Base-by-base conservation (phyloP, 2,329 filamentous ascomycete species). In the Fusarium sp. region DNA sequence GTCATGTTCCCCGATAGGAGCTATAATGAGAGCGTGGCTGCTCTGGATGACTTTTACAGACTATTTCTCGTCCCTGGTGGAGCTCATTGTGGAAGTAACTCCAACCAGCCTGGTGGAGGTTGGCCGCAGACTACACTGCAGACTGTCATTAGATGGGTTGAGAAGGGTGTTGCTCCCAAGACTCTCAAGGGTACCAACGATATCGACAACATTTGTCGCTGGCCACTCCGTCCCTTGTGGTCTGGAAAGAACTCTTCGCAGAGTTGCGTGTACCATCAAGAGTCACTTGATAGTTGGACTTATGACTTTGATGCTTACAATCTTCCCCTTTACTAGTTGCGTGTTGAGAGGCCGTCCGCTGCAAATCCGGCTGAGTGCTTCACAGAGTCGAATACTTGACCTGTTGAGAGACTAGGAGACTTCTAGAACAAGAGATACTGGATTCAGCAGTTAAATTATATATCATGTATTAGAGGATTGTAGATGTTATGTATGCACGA, bases 131-230 rank as follows among this genome's bases (percentile, higher is more conserved):
- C 88, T 6, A 89, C 92, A 40, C 87, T 91, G 75, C 87, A 89
- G 4, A 91, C 88, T 4, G 87, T 88, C 19, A 91, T 93, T 73
- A 88, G 92, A 71, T 91, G 83, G 70, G 80, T 93, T 12, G 86
- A 85, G 66, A 91, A 91, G 64, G 90, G 75, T 10, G 55, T 67
- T 46, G 54, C 28, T 42, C 63, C 19, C n/a, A 59, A 44, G 40
- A 59, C 55, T 44, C 43, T 52, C 30, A 51, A 70, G 77, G 78
- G 34, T 70, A 79, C 30, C 9, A 40, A 21, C 26, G 71, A 76
- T 73, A 1, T 74, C 77, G 67, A 72, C 74, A 68, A 76, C 78
- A 42, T 57, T 4, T 82, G 80, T 71, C 71, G 73, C 50, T 83
- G 77, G 78, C 79, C 79, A 6, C 71, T 74, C n/a, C 62, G 62